Percentiles rank a stretch among this genome's conserved stretches.
These are phyloP conservation scores for Capronia coronata DNA, from an alignment of 2,329 filamentous ascomycete species.

Conservation along the genomic window DNA sequence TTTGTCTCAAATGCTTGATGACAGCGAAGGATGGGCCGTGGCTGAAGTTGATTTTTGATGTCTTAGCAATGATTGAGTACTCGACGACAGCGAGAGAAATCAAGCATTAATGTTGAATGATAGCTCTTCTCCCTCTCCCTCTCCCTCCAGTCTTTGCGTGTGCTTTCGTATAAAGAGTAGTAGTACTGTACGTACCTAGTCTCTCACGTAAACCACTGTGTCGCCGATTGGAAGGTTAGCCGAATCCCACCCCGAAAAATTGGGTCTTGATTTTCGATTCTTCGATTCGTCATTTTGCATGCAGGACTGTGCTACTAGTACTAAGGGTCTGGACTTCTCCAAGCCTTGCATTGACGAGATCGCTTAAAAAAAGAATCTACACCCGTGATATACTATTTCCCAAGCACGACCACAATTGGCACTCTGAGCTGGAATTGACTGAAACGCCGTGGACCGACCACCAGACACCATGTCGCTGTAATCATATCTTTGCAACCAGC, in stretches of 20 bases:
- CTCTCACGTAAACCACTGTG: too few species aligned
- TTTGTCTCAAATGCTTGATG: not conserved
- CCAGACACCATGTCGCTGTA: not conserved
- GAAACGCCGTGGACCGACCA: too few species aligned
- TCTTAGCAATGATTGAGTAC: not conserved
- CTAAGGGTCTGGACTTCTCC: not conserved
- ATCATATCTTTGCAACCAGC: not conserved
- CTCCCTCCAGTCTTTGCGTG: too few species aligned
- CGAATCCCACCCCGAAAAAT: not conserved
- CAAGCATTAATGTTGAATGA: not conserved
- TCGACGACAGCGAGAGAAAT: not conserved
- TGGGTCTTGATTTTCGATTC: not conserved
- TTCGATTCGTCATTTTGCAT: not conserved
- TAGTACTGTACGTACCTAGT: too few species aligned
- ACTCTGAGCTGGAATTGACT: too few species aligned
- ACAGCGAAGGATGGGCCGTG: not conserved
- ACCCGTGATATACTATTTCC: not conserved
- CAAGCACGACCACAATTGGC: not conserved
- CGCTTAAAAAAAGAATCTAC: slow-evolving; percentile 1
- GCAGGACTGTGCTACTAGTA: too few species aligned
- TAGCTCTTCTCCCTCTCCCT: too few species aligned
- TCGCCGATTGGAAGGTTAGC: not conserved
- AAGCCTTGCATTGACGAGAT: not conserved
- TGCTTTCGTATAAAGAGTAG: too few species aligned
- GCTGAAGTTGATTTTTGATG: not conserved